Evolutionary conservation across 139 green algal species (phyloP).

Genomic region (Chlorella sp.): DNA sequence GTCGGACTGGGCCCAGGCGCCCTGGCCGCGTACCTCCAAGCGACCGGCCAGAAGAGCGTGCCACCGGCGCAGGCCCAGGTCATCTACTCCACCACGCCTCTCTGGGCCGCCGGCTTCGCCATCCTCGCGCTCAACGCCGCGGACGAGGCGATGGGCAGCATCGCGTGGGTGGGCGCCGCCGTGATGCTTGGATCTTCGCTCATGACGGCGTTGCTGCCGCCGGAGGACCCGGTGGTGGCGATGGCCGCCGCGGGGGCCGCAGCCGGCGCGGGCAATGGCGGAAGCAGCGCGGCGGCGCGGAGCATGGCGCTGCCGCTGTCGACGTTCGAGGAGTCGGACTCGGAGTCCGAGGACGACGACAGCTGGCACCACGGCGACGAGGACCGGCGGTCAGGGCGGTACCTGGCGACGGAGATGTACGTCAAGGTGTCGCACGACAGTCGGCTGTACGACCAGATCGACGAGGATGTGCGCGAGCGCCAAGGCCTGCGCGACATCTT

Average conservation of each 20-base stretch:
- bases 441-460: no score
- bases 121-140: constrained; percentile 11
- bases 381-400: no score
- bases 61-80: constrained; percentile 21
- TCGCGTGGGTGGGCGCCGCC: not conserved
- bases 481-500: not conserved
- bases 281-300: no score
- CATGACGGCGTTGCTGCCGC: not conserved
- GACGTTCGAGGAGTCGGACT: no score
- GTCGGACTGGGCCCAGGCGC: constrained; percentile 17
- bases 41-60: constrained; percentile 17
- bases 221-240: not conserved
- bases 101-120: constrained; percentile 19
- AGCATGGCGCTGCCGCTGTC: no score
- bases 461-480: not conserved
- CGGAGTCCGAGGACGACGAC: no score
- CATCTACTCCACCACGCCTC: constrained; percentile 23
- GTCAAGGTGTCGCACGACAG: no score
- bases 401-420: no score
- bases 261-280: no score
- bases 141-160: constrained; percentile 19
- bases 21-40: constrained; percentile 14
- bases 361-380: no score
- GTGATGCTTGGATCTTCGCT: not conserved
- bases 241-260: no score